Percentiles rank a stretch among this genome's conserved stretches.
phyloP scores from a whole-genome alignment of 805 yeast species.

The Wickerhamiella nectarea region DNA sequence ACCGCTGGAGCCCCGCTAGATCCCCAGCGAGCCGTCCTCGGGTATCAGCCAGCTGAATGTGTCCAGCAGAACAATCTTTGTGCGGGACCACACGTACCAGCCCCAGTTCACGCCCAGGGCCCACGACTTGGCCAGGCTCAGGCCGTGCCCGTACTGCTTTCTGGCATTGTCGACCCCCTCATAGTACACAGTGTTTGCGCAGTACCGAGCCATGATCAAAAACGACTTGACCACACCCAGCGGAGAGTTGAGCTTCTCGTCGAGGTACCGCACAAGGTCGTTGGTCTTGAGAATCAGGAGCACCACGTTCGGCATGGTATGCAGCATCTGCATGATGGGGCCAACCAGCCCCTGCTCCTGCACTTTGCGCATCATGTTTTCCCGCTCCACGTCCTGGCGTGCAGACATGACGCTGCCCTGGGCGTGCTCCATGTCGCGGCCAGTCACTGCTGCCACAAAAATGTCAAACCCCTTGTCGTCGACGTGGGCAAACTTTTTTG shows the following conservation, averaged over 20 bases:
- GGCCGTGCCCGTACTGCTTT: constrained; percentile 11
- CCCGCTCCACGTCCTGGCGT: constrained; percentile 51
- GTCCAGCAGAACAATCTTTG: background rate
- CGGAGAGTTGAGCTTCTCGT: constrained; percentile 69
- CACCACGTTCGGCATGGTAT: constrained; percentile 74
- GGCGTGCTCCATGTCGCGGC: constrained; percentile 73
- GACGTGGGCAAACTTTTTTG: constrained; percentile 66
- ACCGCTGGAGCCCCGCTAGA: too few species aligned
- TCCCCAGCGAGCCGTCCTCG: background rate
- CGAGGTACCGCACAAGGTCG: constrained; percentile 79
- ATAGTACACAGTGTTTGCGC: constrained; percentile 66
- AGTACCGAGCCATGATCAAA: constrained; percentile 76
- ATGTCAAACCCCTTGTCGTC: constrained; percentile 64
- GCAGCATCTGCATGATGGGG: constrained; percentile 64
- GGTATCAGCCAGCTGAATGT: constrained; percentile 4
- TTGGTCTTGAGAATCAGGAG: constrained; percentile 81
- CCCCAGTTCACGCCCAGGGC: constrained; percentile 2
- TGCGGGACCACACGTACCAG: background rate
- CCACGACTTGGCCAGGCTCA: constrained; percentile 1
- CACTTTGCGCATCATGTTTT: constrained; percentile 50
- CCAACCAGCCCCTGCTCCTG: constrained; percentile 50
- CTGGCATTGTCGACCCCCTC: constrained; percentile 40
- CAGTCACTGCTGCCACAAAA: constrained; percentile 89
- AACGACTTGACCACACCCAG: constrained; percentile 81
- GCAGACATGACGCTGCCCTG: constrained; percentile 41